Evolutionary conservation across 75 land plant species (phyloP).

Genomic region (Cunninghamia lanceolata): DNA sequence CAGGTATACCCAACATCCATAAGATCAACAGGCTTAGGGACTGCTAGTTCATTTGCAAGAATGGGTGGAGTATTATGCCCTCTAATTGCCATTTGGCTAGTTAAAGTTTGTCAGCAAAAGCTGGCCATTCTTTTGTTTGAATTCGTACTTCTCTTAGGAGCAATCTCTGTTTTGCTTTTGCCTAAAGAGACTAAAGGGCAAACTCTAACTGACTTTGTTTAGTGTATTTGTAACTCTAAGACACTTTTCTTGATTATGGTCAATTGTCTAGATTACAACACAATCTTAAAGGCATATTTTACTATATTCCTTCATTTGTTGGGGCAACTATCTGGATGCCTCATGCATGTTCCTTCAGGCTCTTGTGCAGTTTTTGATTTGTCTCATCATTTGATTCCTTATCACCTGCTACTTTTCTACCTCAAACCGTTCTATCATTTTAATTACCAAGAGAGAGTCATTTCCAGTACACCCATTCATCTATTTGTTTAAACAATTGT

Average conservation of each 20-base stretch:
- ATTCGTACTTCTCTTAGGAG: slow-evolving; percentile 50
- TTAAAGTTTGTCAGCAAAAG: slow-evolving; percentile 63
- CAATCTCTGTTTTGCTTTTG: slow-evolving; percentile 48
- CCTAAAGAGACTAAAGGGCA: slow-evolving; percentile 78
- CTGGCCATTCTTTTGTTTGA: slow-evolving; percentile 62
- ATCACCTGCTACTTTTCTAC: not conserved
- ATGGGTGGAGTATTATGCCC: slow-evolving; percentile 90
- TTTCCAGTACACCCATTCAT: not conserved
- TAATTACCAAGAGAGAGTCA: not conserved
- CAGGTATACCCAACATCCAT: slow-evolving; percentile 84
- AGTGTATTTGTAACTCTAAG: not conserved
- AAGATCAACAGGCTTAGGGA: slow-evolving; percentile 75
- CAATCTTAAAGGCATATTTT: not conserved
- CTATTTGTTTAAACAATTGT: not conserved
- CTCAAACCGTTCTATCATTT: too few relatives aligned
- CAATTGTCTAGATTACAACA: not conserved
- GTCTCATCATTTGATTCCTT: not conserved
- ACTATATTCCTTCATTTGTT: not conserved
- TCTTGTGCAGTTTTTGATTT: not conserved
- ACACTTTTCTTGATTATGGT: not conserved
- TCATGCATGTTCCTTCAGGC: not conserved
- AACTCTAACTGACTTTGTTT: slow-evolving; percentile 46
- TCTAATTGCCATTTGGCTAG: slow-evolving; percentile 72
- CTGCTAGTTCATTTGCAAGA: slow-evolving; percentile 79
- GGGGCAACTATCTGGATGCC: not conserved